phyloP scores from a whole-genome alignment of 495 filamentous ascomycete species.

The Usnea hakonensis region DNA sequence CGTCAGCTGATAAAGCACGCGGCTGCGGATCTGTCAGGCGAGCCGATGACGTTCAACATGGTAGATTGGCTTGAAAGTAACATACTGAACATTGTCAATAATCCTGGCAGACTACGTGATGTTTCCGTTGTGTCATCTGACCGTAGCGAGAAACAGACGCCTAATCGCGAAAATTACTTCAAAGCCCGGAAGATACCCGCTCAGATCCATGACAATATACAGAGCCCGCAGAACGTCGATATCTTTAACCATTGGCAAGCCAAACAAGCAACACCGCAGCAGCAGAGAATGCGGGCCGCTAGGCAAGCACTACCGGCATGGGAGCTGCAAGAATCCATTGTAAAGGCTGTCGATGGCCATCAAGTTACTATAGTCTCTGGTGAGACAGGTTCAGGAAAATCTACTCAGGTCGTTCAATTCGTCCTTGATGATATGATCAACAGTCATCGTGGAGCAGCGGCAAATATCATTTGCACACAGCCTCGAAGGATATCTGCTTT shows the following conservation, averaged over 20 bases:
- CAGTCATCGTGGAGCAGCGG: slow-evolving; percentile 59
- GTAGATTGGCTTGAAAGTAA: slow-evolving; percentile 84
- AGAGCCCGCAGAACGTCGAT: slow-evolving; percentile 34
- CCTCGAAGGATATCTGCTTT: slow-evolving; percentile 91
- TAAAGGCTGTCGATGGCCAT: slow-evolving; percentile 59
- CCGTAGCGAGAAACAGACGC: background rate
- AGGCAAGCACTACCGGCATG: slow-evolving; percentile 78
- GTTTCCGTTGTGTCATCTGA: slow-evolving; percentile 58
- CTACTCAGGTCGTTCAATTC: slow-evolving; percentile 94
- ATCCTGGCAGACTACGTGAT: slow-evolving; percentile 73
- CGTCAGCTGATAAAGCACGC: slow-evolving; percentile 67
- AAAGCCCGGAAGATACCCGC: slow-evolving; percentile 16
- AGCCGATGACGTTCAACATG: slow-evolving; percentile 82
- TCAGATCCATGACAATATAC: slow-evolving; percentile 31
- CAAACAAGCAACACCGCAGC: slow-evolving; percentile 47
- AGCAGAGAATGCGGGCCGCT: slow-evolving; percentile 62
- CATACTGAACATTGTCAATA: slow-evolving; percentile 65
- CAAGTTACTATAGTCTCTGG: slow-evolving; percentile 95
- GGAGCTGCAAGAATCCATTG: slow-evolving; percentile 67
- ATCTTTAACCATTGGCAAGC: slow-evolving; percentile 44
- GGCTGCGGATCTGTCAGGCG: slow-evolving; percentile 58
- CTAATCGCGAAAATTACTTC: slow-evolving; percentile 26
- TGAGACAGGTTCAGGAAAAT: slow-evolving; percentile 95
- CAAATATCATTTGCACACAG: slow-evolving; percentile 95
- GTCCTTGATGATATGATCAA: slow-evolving; percentile 86